These are phyloP conservation scores for Prunella vulgaris DNA, from an alignment of 257 asterid genomes.

Conservation along the genomic window DNA sequence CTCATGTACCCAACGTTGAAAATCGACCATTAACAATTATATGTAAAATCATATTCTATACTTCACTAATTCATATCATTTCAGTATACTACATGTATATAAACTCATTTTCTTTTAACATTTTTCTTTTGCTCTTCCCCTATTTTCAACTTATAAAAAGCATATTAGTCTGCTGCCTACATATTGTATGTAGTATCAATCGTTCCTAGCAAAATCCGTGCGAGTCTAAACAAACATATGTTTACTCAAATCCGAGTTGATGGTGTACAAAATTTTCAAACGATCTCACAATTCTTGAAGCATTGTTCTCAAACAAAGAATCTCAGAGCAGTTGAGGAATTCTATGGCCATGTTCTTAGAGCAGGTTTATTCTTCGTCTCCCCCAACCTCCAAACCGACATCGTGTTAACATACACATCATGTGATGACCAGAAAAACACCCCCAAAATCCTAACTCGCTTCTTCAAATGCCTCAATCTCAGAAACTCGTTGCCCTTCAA, in stretches of 20 bases:
- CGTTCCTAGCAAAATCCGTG: no score
- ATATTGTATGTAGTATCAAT: no score
- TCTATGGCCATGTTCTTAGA: conserved; percentile 46
- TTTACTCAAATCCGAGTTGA: conserved; percentile 20
- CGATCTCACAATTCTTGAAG: conserved; percentile 41
- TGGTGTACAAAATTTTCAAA: conserved; percentile 27
- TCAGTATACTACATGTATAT: no score
- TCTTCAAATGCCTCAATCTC: conserved; percentile 34
- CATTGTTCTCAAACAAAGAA: conserved; percentile 46
- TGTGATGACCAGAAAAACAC: not conserved
- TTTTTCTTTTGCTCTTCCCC: no score
- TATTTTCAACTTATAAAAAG: no score
- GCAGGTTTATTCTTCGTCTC: conserved; percentile 48
- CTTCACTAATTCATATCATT: no score
- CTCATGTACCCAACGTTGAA: no score
- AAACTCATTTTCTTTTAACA: no score
- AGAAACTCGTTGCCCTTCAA: conserved; percentile 53
- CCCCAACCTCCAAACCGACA: conserved; percentile 57
- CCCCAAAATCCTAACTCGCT: conserved; percentile 26
- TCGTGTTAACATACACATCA: conserved; percentile 39
- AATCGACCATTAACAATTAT: no score
- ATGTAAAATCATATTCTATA: no score
- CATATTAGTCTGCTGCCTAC: no score
- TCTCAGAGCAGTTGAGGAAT: conserved; percentile 37
- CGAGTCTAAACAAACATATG: conserved; percentile 3